Evolutionary conservation across 345 rosid genomes (phyloP).

Genomic region (Eucalyptus regnans): DNA sequence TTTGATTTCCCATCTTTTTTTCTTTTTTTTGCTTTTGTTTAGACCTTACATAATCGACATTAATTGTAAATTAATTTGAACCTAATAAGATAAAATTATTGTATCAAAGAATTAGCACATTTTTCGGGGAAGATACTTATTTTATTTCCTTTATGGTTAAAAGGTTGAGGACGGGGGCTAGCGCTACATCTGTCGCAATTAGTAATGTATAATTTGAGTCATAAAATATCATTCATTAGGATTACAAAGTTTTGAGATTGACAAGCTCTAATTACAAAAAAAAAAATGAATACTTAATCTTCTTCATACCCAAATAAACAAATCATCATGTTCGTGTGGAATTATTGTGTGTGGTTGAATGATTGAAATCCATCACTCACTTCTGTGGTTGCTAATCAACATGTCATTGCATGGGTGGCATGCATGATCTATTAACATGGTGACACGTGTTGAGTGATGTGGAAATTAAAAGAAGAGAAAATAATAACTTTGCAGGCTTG

Average conservation of each 20-base stretch:
- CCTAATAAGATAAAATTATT: neutral
- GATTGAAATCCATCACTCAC: neutral
- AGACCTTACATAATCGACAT: neutral
- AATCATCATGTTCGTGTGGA: neutral
- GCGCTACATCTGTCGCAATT: neutral
- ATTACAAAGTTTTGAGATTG: neutral
- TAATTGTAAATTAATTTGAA: neutral
- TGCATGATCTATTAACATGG: too few species aligned
- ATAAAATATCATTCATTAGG: neutral
- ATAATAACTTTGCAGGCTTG: too few species aligned
- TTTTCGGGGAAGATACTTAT: neutral
- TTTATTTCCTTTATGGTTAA: neutral
- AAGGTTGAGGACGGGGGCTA: neutral
- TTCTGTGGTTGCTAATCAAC: too few species aligned
- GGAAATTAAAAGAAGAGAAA: too few species aligned
- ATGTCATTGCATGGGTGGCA: accelerated
- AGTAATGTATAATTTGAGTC: too few species aligned
- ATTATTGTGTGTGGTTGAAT: neutral
- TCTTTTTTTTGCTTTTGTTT: neutral
- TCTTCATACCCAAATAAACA: neutral
- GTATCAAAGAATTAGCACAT: neutral
- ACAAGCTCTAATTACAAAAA: neutral
- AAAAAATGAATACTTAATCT: too few species aligned
- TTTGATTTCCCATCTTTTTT: neutral
- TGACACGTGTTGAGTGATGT: too few species aligned